Evolutionary conservation across 2,329 filamentous ascomycete genomes (phyloP).

Genomic region (Bipolaris victoriae): DNA sequence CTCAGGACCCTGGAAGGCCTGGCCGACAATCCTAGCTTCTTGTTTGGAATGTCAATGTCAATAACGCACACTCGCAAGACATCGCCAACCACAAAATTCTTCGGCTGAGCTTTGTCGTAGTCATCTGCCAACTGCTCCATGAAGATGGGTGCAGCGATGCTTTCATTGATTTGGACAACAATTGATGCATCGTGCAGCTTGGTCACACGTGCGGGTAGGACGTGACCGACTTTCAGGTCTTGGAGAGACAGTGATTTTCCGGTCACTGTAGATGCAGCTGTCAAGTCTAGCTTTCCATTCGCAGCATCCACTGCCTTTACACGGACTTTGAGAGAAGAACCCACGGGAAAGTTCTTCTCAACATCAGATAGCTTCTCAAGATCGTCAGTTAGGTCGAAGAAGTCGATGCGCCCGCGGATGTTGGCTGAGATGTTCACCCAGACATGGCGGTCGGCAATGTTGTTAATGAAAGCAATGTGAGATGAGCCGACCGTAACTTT

Average conservation of each 20-base stretch:
- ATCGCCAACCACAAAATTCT: conserved; percentile 80
- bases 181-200: conserved; percentile 84
- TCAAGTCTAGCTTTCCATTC: conserved; percentile 80
- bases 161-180: conserved; percentile 82
- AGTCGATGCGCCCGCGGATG: conserved; percentile 80
- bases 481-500: conserved; percentile 74
- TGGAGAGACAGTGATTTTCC: conserved; percentile 69
- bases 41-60: conserved; percentile 80
- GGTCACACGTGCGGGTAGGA: conserved; percentile 82
- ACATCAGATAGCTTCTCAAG: conserved; percentile 78
- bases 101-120: conserved; percentile 78
- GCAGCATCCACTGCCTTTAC: conserved; percentile 75
- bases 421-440: conserved; percentile 93
- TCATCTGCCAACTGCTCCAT: conserved; percentile 86
- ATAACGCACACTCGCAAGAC: conserved; percentile 86
- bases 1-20: conserved; percentile 88
- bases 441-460: conserved; percentile 75
- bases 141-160: conserved; percentile 78
- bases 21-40: conserved; percentile 79
- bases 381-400: conserved; percentile 87
- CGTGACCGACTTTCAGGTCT: conserved; percentile 76
- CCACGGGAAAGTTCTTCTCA: conserved; percentile 80
- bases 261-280: conserved; percentile 68
- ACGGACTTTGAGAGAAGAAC: conserved; percentile 82
- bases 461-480: conserved; percentile 89